Base-by-base conservation (phyloP, 2,329 filamentous ascomycete genomes). In the Trichothecium roseum region DNA sequence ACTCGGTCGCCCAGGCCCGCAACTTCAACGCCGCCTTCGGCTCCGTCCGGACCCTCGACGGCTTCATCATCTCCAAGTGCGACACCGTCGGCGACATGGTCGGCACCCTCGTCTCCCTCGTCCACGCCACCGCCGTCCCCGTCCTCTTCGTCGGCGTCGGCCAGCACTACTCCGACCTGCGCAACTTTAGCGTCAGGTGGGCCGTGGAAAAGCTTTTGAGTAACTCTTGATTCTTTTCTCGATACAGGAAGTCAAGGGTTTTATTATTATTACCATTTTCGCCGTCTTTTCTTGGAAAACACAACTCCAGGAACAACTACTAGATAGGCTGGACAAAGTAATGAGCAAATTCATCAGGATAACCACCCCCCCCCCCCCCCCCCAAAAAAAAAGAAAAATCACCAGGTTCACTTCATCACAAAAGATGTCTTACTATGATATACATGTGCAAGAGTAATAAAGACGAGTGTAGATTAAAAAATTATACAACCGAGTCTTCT, bases 81-180 rank as follows among this genome's bases (percentile, higher is more conserved):
- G 91, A 98, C 63, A 98, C 91, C 0, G 93, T 98, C 27, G 93
- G 91, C n/a, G 89, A 95, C 62, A 96, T 96, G 88, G 87, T 95
- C 30, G 87, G 74, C 47, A 95, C 89, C 3, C 67, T 98, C 43
- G 91, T 98, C 42, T 94, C 85, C 55, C 89, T 98, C 68, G 89
- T 98, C 28, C 89, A 96, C 62, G 89, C 91, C 3, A 98, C 93
- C 4, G 86, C 89, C 18, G 93, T 98, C 31, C 93, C 93, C 0
- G 87, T 98, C 15, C 72, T 96, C 9, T 98, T 98, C 54, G 72
- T 98, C 45, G 91, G 74, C 38, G 75, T 81, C 18, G 77, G 77
- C 10, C 77, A 81, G 56, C 76, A 81, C 50, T 81, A 81, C 51
- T 78, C 72, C 28, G 77, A 81, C 50, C 61, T 81, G 41, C 68